A percentile compares a stretch with the other conserved stretches of the same genome.
phyloP scores from a whole-genome alignment of 805 yeast species.

The Yarrowia sp. region DNA sequence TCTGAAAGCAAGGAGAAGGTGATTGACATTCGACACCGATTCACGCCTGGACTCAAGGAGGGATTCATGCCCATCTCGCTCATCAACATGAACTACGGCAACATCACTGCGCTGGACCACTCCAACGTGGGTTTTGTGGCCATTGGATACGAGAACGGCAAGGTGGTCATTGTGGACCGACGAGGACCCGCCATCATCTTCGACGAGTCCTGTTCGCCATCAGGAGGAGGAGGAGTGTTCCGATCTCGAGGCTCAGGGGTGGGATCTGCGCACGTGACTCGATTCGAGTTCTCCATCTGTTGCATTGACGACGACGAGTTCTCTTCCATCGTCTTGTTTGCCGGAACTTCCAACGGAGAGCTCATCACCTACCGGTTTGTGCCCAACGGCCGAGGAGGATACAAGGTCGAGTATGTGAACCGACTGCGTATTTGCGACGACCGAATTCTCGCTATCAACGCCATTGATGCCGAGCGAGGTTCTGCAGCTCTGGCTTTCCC shows the following conservation, averaged over 20 bases:
- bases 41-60: slow-evolving; percentile 58
- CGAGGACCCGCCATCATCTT: slow-evolving; percentile 73
- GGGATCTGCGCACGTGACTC: slow-evolving; percentile 54
- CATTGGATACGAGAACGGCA: slow-evolving; percentile 78
- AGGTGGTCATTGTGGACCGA: slow-evolving; percentile 74
- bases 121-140: slow-evolving; percentile 86
- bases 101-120: slow-evolving; percentile 67
- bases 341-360: slow-evolving; percentile 82
- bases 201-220: slow-evolving; percentile 40
- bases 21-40: slow-evolving; percentile 61
- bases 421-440: slow-evolving; percentile 58
- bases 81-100: slow-evolving; percentile 56
- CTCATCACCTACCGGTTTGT: slow-evolving; percentile 66
- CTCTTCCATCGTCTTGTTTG: slow-evolving; percentile 73
- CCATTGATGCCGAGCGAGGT: slow-evolving; percentile 67
- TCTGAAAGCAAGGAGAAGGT: slow-evolving; percentile 21
- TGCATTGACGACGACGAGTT: slow-evolving; percentile 69
- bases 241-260: slow-evolving; percentile 4
- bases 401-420: slow-evolving; percentile 61
- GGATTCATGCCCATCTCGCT: slow-evolving; percentile 68
- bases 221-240: slow-evolving; percentile 22
- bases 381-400: slow-evolving; percentile 69
- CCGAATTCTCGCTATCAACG: slow-evolving; percentile 62
- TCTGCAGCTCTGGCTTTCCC: slow-evolving; percentile 68
- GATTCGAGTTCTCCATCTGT: slow-evolving; percentile 76